Conservation (phyloP, 1,284 basidiomycete genomes). For the Tausonia pullulans region DNA sequence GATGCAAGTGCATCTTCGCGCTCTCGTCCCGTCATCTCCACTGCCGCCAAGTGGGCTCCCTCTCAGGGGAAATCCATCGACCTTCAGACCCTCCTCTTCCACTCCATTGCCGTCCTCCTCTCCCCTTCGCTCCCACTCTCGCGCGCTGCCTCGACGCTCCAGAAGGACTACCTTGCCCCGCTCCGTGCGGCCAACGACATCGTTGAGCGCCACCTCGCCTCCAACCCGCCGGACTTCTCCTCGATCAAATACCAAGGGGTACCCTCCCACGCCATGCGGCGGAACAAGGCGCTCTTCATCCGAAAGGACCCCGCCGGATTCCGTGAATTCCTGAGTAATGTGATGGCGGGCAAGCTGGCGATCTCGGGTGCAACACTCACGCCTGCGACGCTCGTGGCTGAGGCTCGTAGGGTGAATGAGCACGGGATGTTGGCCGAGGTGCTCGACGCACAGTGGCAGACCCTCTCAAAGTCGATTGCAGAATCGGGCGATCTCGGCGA, state of each 20-base stretch:
- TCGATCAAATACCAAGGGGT: constrained; percentile 37
- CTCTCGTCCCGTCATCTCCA: constrained; percentile 38
- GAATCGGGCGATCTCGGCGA: constrained; percentile 49
- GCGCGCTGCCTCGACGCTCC: constrained; percentile 41
- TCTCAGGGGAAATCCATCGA: constrained; percentile 49
- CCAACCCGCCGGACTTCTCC: neutral
- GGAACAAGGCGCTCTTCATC: constrained; percentile 45
- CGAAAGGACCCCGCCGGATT: constrained; percentile 49
- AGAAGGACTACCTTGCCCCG: constrained; percentile 37
- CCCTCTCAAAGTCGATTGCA: constrained; percentile 44
- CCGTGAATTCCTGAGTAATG: constrained; percentile 43
- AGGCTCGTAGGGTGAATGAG: constrained; percentile 19
- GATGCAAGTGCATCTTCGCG: constrained; percentile 24
- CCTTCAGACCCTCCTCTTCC: constrained; percentile 49
- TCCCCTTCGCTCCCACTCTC: constrained; percentile 38
- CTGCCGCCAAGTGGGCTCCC: constrained; percentile 59
- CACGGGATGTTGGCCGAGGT: constrained; percentile 35
- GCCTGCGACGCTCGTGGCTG: constrained; percentile 22
- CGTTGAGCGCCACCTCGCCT: constrained; percentile 38
- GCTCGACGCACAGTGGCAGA: constrained; percentile 53
- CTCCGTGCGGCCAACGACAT: constrained; percentile 41
- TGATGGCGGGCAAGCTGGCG: constrained; percentile 39
- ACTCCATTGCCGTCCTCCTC: constrained; percentile 48
- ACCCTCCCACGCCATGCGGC: constrained; percentile 49
- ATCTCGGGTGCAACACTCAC: constrained; percentile 24